phyloP scores from a whole-genome alignment of 768 basidiomycete species.

The Tephrocybe sp. region DNA sequence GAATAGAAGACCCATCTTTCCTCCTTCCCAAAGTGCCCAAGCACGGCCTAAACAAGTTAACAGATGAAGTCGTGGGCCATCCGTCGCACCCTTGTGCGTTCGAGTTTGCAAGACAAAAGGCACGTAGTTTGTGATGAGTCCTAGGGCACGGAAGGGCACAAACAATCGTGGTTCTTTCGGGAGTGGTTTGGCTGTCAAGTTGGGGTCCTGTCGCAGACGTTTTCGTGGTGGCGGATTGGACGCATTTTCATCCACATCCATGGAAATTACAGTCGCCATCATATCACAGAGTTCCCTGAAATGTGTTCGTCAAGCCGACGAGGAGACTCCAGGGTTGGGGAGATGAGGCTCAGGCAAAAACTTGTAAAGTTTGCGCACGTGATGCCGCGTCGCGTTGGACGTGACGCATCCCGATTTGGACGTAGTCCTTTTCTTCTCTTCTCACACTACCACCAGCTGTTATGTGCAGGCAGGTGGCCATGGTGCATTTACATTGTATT shows the following conservation, averaged over 20 bases:
- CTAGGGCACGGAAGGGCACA: slow-evolving; percentile 94
- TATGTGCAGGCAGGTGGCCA: too few relatives aligned
- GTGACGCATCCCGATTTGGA: too few relatives aligned
- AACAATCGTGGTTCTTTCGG: slow-evolving; percentile 60
- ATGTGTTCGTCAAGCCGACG: not conserved
- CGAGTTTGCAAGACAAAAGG: slow-evolving; percentile 88
- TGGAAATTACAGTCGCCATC: slow-evolving; percentile 12
- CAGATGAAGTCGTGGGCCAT: slow-evolving; percentile 80
- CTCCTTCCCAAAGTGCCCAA: slow-evolving; percentile 97
- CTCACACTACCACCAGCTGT: too few relatives aligned
- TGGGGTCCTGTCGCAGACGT: slow-evolving; percentile 40
- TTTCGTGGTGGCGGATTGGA: slow-evolving; percentile 49
- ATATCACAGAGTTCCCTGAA: slow-evolving; percentile 2
- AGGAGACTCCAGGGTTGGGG: too few relatives aligned
- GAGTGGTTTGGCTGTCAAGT: slow-evolving; percentile 14
- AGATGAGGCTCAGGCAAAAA: slow-evolving; percentile 2
- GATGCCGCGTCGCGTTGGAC: slow-evolving; percentile 1
- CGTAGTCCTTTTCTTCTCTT: not conserved
- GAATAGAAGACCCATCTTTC: slow-evolving; percentile 89
- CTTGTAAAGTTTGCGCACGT: slow-evolving; percentile 12
- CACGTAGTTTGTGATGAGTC: slow-evolving; percentile 87
- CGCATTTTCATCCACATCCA: slow-evolving; percentile 21
- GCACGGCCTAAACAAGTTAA: slow-evolving; percentile 85
- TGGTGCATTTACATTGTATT: too few relatives aligned
- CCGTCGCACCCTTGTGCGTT: slow-evolving; percentile 80